Base-by-base conservation (phyloP, 495 filamentous ascomycete genomes). In the Entonaema liquescens region DNA sequence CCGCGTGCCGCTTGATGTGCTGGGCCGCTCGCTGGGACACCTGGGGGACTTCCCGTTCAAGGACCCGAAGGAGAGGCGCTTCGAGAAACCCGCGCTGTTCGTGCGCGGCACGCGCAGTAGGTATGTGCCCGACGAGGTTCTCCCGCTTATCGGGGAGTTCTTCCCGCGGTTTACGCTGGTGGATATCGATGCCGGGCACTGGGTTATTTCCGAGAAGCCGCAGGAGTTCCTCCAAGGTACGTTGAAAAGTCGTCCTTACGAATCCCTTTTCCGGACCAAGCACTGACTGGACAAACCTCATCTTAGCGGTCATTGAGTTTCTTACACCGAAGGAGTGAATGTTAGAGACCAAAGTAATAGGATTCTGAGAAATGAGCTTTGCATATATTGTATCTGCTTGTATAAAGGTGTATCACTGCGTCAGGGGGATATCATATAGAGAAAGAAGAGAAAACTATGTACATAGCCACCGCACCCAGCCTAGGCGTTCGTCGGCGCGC, bases 201-300 rank as follows among this genome's bases (percentile, higher is more conserved):
- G 95, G 95, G 82, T 99, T 0, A 95, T 96, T 70, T 93, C 92
- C 9, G 95, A 98, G 83, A 92, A 94, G 63, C 95, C 95, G 0
- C 91, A 95, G 76, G 90, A 82, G 2, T 99, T 99, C 75, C 85
- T 91, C 74, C 82, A 88, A 83, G 91, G 93, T 96, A 78, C 79
- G 88, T 78, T 12, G 60, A 8, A 9, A 33, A 13, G n/a, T n/a
- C n/a, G n/a, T 7, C 11, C 25, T 54, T 54, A 11, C 25, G 5
- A 7, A 9, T 52, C n/a, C n/a, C 15, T 50, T 15, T 50, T 33
- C 28, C 25, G n/a, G 29, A 4, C 28, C 17, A 19, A 6, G 6
- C 6, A 9, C 53, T 31, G 3, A 56, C 5, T 11, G 35, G 17
- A 33, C 53, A 31, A 57, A 56, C 57, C n/a, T n/a, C 12, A n/a